Evolutionary conservation across 305 asterid genomes (phyloP).

Genomic region (Fraxinus sp.): DNA sequence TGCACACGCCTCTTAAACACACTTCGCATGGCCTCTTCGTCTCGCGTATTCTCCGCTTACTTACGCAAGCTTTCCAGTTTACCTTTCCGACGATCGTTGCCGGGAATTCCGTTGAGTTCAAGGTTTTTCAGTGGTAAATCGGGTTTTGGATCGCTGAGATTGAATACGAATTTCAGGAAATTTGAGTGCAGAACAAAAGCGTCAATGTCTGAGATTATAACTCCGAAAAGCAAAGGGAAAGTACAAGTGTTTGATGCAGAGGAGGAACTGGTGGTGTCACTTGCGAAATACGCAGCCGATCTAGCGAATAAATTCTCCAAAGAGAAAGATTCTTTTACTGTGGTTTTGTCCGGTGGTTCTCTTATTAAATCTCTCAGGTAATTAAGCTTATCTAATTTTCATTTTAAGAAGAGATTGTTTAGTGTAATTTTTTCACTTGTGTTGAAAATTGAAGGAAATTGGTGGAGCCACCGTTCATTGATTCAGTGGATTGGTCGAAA

Average conservation of each 20-base stretch:
- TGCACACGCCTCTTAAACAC: not conserved
- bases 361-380: conserved; percentile 78
- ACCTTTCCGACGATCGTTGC: conserved; percentile 33
- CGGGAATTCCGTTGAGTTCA: conserved; percentile 29
- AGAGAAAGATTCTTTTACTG: conserved; percentile 57
- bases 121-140: conserved; percentile 22
- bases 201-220: conserved; percentile 41
- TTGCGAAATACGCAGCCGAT: conserved; percentile 66
- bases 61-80: conserved; percentile 27
- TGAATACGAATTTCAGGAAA: conserved; percentile 15
- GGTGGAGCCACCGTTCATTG: conserved; percentile 43
- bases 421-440: not conserved
- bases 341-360: conserved; percentile 85
- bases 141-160: conserved; percentile 29
- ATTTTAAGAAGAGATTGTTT: not conserved
- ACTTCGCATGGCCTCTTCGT: conserved; percentile 37
- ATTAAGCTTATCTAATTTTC: not conserved
- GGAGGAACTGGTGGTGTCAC: conserved; percentile 59
- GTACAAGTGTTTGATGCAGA: conserved; percentile 67
- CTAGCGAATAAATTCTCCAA: conserved; percentile 41
- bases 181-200: conserved; percentile 22
- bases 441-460: conserved; percentile 37
- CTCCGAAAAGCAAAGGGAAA: conserved; percentile 50
- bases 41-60: conserved; percentile 31
- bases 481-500: conserved; percentile 51